These are phyloP conservation scores for Phytopythium kandeliae DNA, from an alignment of 352 stramenopile genomes.

Conservation along the genomic window DNA sequence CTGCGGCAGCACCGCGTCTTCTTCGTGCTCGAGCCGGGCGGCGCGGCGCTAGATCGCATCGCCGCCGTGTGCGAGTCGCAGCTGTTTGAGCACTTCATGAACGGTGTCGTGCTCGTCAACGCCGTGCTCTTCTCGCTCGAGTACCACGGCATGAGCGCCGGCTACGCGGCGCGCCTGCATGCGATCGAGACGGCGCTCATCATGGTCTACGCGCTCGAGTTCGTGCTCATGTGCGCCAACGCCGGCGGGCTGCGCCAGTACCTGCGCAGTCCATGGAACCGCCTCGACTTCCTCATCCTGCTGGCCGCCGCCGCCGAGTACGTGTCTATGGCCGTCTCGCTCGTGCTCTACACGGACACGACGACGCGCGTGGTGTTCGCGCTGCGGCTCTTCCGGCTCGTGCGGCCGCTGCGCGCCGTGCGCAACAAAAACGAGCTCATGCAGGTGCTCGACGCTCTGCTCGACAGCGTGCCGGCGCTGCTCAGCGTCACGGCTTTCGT, in stretches of 20 bases:
- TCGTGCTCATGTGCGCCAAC: constrained; percentile 51
- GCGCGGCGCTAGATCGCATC: constrained; percentile 44
- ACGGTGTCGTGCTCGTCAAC: constrained; percentile 68
- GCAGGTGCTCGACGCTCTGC: constrained; percentile 61
- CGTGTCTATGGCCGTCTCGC: constrained; percentile 42
- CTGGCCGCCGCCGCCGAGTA: constrained; percentile 59
- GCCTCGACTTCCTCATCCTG: constrained; percentile 70
- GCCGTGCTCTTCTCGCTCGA: constrained; percentile 71
- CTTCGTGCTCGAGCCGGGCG: constrained; percentile 48
- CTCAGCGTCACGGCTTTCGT: constrained; percentile 58
- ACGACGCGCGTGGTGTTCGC: constrained; percentile 73
- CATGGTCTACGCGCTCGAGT: constrained; percentile 62
- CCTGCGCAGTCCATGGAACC: constrained; percentile 79
- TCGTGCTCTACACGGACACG: constrained; percentile 59
- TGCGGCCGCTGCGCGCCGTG: constrained; percentile 70
- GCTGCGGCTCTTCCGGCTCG: constrained; percentile 70
- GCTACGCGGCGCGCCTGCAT: constrained; percentile 54
- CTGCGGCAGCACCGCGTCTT: constrained; percentile 60
- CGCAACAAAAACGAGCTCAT: constrained; percentile 73
- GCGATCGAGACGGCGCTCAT: constrained; percentile 65
- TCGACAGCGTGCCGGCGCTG: constrained; percentile 63
- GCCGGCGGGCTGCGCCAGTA: constrained; percentile 56
- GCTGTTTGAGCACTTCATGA: constrained; percentile 76
- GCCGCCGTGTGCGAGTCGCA: constrained; percentile 40
- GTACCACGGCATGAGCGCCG: constrained; percentile 59